Conservation (phyloP, 306 rosid genomes). For the Fragaria vesca region DNA sequence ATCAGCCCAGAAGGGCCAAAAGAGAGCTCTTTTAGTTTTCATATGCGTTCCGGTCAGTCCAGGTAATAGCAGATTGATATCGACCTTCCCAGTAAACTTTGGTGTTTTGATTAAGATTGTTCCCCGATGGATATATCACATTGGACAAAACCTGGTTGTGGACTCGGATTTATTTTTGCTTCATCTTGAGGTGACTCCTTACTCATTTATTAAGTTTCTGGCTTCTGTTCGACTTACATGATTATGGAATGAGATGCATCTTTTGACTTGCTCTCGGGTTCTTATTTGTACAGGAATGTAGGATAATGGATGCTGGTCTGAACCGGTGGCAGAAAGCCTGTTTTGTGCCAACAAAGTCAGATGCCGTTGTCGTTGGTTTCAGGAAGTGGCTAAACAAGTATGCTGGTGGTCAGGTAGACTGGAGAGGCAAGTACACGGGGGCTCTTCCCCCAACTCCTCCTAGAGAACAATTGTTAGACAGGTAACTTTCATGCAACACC, state of each 20-base stretch:
- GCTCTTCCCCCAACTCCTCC: conserved; percentile 79
- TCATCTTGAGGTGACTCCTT: conserved; percentile 75
- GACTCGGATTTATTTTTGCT: conserved; percentile 93
- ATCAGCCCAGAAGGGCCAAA: conserved; percentile 24
- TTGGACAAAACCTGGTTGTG: conserved; percentile 68
- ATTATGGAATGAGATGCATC: background rate
- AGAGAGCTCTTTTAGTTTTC: conserved; percentile 46
- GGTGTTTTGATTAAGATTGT: conserved; percentile 62
- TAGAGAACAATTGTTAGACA: conserved; percentile 71
- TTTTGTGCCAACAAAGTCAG: conserved; percentile 68
- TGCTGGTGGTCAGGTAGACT: conserved; percentile 57
- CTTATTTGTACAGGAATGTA: conserved; percentile 52
- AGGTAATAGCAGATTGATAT: conserved; percentile 85
- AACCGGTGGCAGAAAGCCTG: conserved; percentile 51
- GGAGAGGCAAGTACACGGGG: conserved; percentile 69
- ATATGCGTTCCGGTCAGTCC: conserved; percentile 87
- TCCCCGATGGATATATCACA: conserved; percentile 84
- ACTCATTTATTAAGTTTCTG: conserved; percentile 7
- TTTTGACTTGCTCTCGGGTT: conserved; percentile 5
- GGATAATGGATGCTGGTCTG: conserved; percentile 52
- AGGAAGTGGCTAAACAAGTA: conserved; percentile 48
- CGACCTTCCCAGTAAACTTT: conserved; percentile 80
- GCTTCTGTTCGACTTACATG: no score
- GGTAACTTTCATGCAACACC: conserved; percentile 41
- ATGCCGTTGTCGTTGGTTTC: conserved; percentile 69